Evolutionary conservation across 2,329 filamentous ascomycete species (phyloP), one percentile per base, ranked within the genome.

Genomic region (Claviceps cyperi): DNA sequence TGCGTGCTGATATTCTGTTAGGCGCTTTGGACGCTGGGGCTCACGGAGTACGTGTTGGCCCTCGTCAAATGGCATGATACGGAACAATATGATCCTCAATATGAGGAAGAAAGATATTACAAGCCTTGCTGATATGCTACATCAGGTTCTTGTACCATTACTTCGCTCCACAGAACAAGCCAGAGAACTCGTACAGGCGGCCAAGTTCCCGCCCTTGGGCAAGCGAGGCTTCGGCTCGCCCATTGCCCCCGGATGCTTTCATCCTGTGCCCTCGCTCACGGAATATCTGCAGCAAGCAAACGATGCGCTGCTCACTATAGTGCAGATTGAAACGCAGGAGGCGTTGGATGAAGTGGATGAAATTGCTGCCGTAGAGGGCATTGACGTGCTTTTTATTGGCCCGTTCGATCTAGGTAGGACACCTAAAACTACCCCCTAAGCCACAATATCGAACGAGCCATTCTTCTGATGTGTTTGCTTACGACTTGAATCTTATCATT

Each of bases 291-390:
- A 70, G 52, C 65, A 70, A 40, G 73, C 73, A 43, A 75, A 76
- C 53, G 66, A 74, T 49, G 56, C 63, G 32, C 68, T 84, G 21
- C 60, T 84, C 51, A 81, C 77, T 15, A 80, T 83, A 66, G 77
- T 83, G 11, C 81, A 84, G 62, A 83, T 84, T 48, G 81, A 84
- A 65, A 83, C 81, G 0, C 67, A 69, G 53, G 79, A 82, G 60
- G 80, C 80, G 0, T 66, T 84, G 14, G 73, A 78, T 1, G 64
- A 66, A 13, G 73, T 83, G 1, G 78, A 83, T 36, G 76, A 75
- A 46, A 84, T 84, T 60, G 78, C 78, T 41, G 69, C 73, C 19
- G 68, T 81, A 21, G 65, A 77, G 3, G 77, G 77, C 3, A 68
- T 84, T 21, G 81, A 84, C 53, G 73, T 80, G 4, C 64, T 84